Conservation (phyloP, 1,139 yeast species). For the Candida tropicalis region DNA sequence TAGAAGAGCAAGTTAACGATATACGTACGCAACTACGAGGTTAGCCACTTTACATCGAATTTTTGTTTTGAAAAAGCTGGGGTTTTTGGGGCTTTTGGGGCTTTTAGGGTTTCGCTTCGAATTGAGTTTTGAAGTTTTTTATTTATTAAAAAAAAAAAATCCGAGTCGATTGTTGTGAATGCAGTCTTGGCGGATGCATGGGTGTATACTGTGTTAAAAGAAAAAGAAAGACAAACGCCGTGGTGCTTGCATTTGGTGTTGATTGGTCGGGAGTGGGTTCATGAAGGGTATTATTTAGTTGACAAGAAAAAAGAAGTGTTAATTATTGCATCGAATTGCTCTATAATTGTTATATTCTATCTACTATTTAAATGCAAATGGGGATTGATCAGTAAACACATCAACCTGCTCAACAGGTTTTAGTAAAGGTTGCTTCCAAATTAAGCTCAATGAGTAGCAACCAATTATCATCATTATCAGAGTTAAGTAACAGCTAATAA, state of each 20-base stretch:
- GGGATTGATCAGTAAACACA: constrained; percentile 13
- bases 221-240: too few species aligned
- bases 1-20: too few species aligned
- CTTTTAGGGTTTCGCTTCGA: constrained; percentile 4
- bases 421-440: constrained; percentile 16
- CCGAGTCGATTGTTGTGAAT: neutral
- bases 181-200: too few species aligned
- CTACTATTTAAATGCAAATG: constrained; percentile 14
- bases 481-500: constrained; percentile 18
- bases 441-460: constrained; percentile 10
- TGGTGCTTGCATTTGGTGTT: too few species aligned
- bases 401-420: constrained; percentile 14
- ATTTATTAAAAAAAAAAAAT: too few species aligned
- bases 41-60: too few species aligned
- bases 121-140: neutral
- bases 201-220: too few species aligned
- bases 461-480: constrained; percentile 13
- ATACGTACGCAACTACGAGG: too few species aligned
- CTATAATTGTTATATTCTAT: neutral
- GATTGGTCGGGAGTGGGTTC: too few species aligned
- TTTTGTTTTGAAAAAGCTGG: too few species aligned
- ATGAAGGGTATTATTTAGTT: neutral
- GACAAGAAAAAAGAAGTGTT: too few species aligned
- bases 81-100: too few species aligned
- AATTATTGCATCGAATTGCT: neutral